A percentile compares a stretch with the other conserved stretches of the same genome.
These are phyloP conservation scores for Vitis cinerea DNA, from an alignment of 164 flowering plant species.

Conservation along the genomic window DNA sequence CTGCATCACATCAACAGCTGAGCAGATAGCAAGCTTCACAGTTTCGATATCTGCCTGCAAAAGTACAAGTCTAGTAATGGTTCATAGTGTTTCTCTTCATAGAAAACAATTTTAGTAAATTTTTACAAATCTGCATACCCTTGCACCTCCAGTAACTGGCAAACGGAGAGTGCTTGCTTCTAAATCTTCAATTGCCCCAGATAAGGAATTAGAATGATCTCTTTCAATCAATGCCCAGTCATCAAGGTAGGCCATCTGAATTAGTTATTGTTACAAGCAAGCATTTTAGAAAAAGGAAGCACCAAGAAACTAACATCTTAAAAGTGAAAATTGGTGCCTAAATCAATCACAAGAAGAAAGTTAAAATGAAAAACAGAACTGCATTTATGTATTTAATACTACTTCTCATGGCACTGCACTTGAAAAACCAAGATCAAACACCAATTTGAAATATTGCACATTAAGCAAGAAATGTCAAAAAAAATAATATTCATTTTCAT, in stretches of 20 bases:
- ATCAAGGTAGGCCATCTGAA: conserved; percentile 70
- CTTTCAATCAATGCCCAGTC: conserved; percentile 79
- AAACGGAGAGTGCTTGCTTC: conserved; percentile 83
- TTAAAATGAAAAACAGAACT: no score
- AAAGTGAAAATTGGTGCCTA: not conserved
- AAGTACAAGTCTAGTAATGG: conserved; percentile 8
- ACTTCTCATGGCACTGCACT: no score
- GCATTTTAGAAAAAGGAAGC: conserved; percentile 12
- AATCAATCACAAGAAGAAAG: no score
- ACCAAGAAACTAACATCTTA: not conserved
- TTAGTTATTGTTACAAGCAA: conserved; percentile 4
- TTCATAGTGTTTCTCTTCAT: not conserved
- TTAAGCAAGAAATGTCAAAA: no score
- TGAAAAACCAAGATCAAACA: no score
- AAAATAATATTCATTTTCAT: no score
- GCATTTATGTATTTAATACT: no score
- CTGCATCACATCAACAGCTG: conserved; percentile 87
- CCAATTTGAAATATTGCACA: no score
- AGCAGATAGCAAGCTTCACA: conserved; percentile 62
- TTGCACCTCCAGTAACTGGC: conserved; percentile 84
- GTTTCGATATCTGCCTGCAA: conserved; percentile 68
- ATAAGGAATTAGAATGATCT: conserved; percentile 67
- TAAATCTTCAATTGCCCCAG: conserved; percentile 67
- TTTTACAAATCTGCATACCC: conserved; percentile 41
- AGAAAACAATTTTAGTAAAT: not conserved